Conservation (phyloP, 139 green algal species). For the Coccomyxa sp. region DNA sequence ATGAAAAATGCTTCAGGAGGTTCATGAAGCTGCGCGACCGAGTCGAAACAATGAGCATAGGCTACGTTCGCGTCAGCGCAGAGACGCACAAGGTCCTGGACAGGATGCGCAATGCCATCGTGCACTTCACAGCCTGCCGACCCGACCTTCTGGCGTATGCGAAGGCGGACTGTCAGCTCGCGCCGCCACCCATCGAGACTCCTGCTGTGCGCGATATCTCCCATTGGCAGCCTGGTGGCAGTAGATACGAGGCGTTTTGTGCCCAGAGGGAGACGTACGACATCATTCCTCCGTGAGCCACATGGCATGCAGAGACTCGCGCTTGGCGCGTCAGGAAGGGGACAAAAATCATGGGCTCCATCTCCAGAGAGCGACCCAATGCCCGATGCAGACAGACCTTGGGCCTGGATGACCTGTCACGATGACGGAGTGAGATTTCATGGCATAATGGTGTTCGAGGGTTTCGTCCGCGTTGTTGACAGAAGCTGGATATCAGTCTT, state of each 20-base stretch:
- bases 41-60: not conserved
- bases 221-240: not conserved
- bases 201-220: not conserved
- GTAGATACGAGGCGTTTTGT: not conserved
- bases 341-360: not conserved
- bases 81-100: not conserved
- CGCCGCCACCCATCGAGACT: not conserved
- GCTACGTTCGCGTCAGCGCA: not conserved
- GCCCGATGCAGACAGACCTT: not conserved
- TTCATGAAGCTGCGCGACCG: conserved; percentile 1
- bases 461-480: not conserved
- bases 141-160: not conserved
- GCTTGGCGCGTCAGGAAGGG: not conserved
- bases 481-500: conserved; percentile 1
- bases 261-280: not conserved
- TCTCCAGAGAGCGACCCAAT: not conserved
- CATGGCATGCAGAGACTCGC: not conserved
- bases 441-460: not conserved
- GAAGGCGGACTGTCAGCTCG: not conserved
- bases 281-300: not conserved
- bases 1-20: not conserved
- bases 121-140: not conserved
- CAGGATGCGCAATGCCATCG: not conserved
- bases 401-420: not conserved
- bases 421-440: not conserved